Conservation (phyloP, 164 flowering plant species). For the Stephania japonica region DNA sequence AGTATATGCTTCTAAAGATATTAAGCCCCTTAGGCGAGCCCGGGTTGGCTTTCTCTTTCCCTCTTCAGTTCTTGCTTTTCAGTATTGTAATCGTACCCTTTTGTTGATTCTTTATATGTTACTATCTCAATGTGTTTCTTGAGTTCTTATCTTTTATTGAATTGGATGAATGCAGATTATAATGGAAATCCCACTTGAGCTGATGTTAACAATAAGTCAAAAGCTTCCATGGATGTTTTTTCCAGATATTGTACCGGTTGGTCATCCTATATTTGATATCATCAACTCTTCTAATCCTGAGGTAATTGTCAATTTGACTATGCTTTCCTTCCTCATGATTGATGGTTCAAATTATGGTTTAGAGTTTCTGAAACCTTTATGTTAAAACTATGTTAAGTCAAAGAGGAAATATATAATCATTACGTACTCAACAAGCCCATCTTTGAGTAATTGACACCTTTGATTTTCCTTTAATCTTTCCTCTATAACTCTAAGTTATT, state of each 20-base stretch:
- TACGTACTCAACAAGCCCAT: no score
- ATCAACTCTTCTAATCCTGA: slow-evolving; percentile 91
- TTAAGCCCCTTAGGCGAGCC: slow-evolving; percentile 79
- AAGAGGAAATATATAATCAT: no score
- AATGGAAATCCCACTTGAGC: slow-evolving; percentile 93
- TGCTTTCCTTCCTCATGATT: background rate
- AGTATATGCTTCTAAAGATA: slow-evolving; percentile 84
- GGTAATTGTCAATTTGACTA: slow-evolving; percentile 31
- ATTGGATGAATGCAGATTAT: slow-evolving; percentile 44
- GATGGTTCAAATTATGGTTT: background rate
- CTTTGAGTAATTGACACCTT: no score
- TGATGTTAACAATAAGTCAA: slow-evolving; percentile 84
- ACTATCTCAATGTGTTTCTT: background rate
- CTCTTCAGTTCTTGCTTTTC: background rate
- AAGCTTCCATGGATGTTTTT: slow-evolving; percentile 99
- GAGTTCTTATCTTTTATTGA: background rate
- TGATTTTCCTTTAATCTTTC: no score
- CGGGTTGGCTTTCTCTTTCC: slow-evolving; percentile 41
- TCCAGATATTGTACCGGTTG: slow-evolving; percentile 83
- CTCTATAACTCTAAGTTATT: no score
- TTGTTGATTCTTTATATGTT: background rate
- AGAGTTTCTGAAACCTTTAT: no score
- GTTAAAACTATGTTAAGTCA: no score
- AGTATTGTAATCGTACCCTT: background rate
- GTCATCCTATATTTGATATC: slow-evolving; percentile 96